Evolutionary conservation across 1,284 basidiomycete species (phyloP).

Genomic region (Pholiota adiposa): DNA sequence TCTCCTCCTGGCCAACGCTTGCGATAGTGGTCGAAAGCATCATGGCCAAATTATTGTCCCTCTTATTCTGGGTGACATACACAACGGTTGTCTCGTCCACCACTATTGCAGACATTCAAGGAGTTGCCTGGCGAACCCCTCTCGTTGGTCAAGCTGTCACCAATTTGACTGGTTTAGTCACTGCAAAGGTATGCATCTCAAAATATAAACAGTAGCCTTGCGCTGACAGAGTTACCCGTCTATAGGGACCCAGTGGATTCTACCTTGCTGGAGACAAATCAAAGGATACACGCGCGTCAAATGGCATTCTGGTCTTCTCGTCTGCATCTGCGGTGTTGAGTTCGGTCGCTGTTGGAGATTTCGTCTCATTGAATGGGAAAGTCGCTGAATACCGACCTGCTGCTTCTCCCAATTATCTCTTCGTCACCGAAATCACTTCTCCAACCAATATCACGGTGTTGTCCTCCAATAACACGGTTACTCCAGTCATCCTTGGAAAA

Average conservation of each 20-base stretch:
- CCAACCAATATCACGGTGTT: slow-evolving; percentile 49
- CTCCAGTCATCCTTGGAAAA: slow-evolving; percentile 54
- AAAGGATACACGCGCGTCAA: slow-evolving; percentile 51
- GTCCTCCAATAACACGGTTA: slow-evolving; percentile 51
- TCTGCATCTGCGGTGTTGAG: slow-evolving; percentile 40
- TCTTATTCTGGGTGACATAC: slow-evolving; percentile 32
- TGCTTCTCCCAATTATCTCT: slow-evolving; percentile 48
- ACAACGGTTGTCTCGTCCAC: slow-evolving; percentile 32
- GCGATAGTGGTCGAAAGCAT: slow-evolving; percentile 21
- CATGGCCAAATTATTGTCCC: slow-evolving; percentile 35
- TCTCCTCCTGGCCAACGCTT: slow-evolving; percentile 3
- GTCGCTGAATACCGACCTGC: slow-evolving; percentile 56
- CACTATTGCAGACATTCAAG: slow-evolving; percentile 58
- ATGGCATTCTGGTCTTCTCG: slow-evolving; percentile 57
- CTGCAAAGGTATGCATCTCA: slow-evolving; percentile 49
- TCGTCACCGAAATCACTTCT: slow-evolving; percentile 52
- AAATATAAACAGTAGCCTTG: background rate
- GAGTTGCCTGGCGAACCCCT: slow-evolving; percentile 53
- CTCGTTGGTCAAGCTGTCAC: slow-evolving; percentile 49
- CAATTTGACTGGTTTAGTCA: slow-evolving; percentile 56
- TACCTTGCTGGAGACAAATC: slow-evolving; percentile 54
- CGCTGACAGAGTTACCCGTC: background rate
- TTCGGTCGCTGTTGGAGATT: slow-evolving; percentile 52
- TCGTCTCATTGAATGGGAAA: slow-evolving; percentile 49
- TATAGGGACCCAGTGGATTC: slow-evolving; percentile 52